phyloP scores from a whole-genome alignment of 768 basidiomycete species.

The Mycena crocata region DNA sequence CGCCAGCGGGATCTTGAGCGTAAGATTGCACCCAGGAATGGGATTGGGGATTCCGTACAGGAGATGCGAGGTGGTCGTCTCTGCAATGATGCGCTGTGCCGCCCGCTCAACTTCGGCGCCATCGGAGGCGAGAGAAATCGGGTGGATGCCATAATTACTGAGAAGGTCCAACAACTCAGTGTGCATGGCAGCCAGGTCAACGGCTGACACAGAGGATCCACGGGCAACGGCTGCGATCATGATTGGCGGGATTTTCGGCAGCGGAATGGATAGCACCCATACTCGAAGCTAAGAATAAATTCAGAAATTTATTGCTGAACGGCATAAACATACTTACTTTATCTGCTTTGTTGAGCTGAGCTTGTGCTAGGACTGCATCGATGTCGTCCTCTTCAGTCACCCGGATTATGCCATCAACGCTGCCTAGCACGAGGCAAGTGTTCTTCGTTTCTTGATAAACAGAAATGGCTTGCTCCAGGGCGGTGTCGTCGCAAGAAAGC shows the following conservation, averaged over 20 bases:
- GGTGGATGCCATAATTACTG: slow-evolving; percentile 29
- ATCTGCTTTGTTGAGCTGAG: slow-evolving; percentile 25
- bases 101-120: no score
- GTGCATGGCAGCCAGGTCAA: slow-evolving; percentile 27
- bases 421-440: slow-evolving; percentile 28
- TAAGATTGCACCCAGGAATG: not conserved
- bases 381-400: slow-evolving; percentile 24
- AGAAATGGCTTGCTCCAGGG: slow-evolving; percentile 28
- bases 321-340: slow-evolving; percentile 27
- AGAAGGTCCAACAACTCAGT: slow-evolving; percentile 39
- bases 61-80: not conserved
- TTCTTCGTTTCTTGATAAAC: slow-evolving; percentile 28
- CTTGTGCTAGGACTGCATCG: slow-evolving; percentile 24
- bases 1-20: slow-evolving; percentile 14
- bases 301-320: no score
- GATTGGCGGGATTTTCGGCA: slow-evolving; percentile 44
- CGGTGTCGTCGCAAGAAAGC: slow-evolving; percentile 35
- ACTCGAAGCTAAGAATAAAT: slow-evolving; percentile 12
- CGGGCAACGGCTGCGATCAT: slow-evolving; percentile 49
- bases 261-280: not conserved
- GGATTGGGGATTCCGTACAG: slow-evolving; percentile 8
- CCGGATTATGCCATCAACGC: slow-evolving; percentile 18
- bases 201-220: slow-evolving; percentile 30
- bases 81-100: no score
- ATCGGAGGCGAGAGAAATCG: slow-evolving; percentile 46